Conservation (phyloP, 106 monocot genomes). For the Triglochin maritima region DNA sequence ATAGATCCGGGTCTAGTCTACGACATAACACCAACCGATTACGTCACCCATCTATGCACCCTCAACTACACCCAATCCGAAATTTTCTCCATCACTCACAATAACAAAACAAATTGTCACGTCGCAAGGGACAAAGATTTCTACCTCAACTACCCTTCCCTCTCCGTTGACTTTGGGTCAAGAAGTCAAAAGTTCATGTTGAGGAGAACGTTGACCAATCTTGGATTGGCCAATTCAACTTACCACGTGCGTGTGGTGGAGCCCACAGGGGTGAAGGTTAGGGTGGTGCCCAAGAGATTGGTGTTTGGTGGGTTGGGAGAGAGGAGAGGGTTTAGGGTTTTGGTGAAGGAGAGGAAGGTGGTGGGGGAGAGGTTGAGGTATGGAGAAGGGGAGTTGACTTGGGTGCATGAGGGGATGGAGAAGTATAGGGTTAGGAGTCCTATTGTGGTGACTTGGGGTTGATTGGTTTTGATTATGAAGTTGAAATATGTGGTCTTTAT, state of each 20-base stretch:
- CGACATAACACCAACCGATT: slow-evolving; percentile 56
- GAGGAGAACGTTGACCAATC: slow-evolving; percentile 46
- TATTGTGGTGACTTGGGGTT: slow-evolving; percentile 47
- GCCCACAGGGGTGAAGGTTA: slow-evolving; percentile 40
- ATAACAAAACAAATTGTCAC: slow-evolving; percentile 24
- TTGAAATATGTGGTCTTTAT: too few species aligned
- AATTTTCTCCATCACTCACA: slow-evolving; percentile 56
- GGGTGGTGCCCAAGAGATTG: slow-evolving; percentile 39
- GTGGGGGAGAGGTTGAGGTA: slow-evolving; percentile 4
- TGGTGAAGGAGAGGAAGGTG: slow-evolving; percentile 32
- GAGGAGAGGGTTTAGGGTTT: slow-evolving; percentile 43
- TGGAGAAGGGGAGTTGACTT: slow-evolving; percentile 54
- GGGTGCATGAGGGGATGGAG: slow-evolving; percentile 22
- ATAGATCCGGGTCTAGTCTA: slow-evolving; percentile 74
- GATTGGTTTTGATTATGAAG: not conserved
- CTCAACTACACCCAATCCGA: slow-evolving; percentile 44
- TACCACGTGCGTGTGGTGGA: slow-evolving; percentile 29
- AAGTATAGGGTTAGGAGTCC: slow-evolving; percentile 69
- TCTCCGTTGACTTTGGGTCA: slow-evolving; percentile 45
- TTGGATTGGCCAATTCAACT: slow-evolving; percentile 43
- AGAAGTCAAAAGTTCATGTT: slow-evolving; percentile 19
- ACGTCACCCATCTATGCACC: slow-evolving; percentile 61
- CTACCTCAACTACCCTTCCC: slow-evolving; percentile 83
- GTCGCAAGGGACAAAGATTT: too few species aligned
- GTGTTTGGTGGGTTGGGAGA: slow-evolving; percentile 29